Conservation (phyloP, 2,329 filamentous ascomycete genomes). For the Trichoderma sp. region DNA sequence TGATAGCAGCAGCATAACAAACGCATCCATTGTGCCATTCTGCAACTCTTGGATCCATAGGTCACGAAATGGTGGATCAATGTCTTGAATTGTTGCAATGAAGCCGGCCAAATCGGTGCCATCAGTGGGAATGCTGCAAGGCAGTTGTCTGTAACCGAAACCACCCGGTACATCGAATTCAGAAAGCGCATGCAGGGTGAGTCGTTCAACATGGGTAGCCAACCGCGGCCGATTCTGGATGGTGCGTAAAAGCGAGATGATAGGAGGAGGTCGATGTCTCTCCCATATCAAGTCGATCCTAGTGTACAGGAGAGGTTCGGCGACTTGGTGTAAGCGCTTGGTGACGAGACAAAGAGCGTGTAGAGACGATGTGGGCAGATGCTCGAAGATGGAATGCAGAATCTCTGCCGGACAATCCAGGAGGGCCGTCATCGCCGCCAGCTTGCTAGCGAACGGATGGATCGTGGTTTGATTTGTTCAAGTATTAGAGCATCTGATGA, state of each 20-base stretch:
- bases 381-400: neutral
- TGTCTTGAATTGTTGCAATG: neutral
- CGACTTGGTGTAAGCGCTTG: neutral
- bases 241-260: neutral
- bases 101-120: neutral
- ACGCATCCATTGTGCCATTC: slow-evolving; percentile 12
- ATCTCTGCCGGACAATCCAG: slow-evolving; percentile 11
- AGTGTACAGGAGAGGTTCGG: slow-evolving; percentile 7
- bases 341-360: neutral
- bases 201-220: neutral
- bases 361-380: neutral
- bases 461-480: no score
- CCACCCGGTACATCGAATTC: neutral
- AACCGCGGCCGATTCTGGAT: neutral
- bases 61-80: neutral
- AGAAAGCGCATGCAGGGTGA: neutral
- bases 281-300: slow-evolving; percentile 11
- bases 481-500: no score
- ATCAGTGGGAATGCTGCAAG: neutral
- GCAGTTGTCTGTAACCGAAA: neutral
- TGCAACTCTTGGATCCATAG: slow-evolving; percentile 5
- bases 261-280: neutral
- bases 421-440: neutral
- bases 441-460: neutral
- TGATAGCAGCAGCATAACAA: neutral